Conservation (phyloP, 2,329 filamentous ascomycete genomes). For the Cadophora malorum region DNA sequence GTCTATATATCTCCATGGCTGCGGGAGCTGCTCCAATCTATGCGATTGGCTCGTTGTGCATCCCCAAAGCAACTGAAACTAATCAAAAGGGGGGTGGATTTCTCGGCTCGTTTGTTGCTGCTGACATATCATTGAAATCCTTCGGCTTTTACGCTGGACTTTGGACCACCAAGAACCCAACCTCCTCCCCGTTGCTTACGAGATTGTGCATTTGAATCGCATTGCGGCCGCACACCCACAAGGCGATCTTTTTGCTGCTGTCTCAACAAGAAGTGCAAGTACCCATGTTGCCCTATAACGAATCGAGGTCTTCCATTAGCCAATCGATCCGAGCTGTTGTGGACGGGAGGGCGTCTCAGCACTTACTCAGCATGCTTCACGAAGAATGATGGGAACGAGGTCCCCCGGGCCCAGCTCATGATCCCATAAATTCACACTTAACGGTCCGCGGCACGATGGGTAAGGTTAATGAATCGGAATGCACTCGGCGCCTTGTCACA, state of each 20-base stretch:
- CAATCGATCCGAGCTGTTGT: conserved; percentile 10
- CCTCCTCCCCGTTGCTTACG: conserved; percentile 7
- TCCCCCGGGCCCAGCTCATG: neutral
- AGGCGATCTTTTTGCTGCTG: too few relatives aligned
- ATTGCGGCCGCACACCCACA: neutral
- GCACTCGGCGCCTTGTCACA: neutral
- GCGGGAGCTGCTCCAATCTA: neutral
- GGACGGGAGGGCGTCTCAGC: conserved; percentile 2
- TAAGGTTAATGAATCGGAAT: neutral
- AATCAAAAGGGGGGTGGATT: neutral
- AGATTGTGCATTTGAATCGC: conserved; percentile 4
- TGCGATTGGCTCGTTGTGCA: neutral
- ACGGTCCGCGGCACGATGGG: neutral
- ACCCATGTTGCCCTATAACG: neutral
- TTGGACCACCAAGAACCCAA: neutral
- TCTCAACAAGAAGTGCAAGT: too few relatives aligned
- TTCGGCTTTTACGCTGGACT: neutral
- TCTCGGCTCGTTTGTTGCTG: conserved; percentile 1
- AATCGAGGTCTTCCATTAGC: conserved; percentile 16
- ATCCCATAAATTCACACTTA: neutral
- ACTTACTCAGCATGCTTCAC: conserved; percentile 10
- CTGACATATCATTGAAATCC: neutral
- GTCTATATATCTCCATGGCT: conserved; percentile 2
- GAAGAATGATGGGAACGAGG: conserved; percentile 3
- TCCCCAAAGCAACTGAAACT: neutral